These are phyloP conservation scores for Juglanconis oblonga DNA, from an alignment of 2,329 filamentous ascomycete genomes.

Conservation along the genomic window DNA sequence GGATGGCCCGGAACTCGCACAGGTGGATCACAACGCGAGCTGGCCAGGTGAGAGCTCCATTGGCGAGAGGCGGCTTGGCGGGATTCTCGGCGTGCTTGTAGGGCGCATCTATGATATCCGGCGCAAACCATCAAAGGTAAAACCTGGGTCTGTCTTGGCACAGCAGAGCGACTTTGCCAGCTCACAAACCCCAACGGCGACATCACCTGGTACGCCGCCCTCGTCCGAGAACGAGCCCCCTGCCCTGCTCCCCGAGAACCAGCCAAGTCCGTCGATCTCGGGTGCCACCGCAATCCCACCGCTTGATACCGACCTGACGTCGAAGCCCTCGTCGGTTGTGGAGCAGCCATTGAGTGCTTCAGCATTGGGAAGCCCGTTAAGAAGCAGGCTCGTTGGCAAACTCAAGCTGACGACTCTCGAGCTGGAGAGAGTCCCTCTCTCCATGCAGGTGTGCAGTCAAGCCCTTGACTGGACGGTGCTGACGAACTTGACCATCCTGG, in stretches of 20 bases:
- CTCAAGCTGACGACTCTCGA: slow-evolving; percentile 70
- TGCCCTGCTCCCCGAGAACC: not conserved
- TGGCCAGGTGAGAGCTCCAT: slow-evolving; percentile 57
- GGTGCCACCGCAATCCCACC: not conserved
- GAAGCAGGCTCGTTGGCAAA: slow-evolving; percentile 50
- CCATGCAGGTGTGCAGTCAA: slow-evolving; percentile 64
- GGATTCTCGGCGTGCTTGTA: slow-evolving; percentile 66
- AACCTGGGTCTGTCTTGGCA: not conserved
- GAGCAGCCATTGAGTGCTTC: not conserved
- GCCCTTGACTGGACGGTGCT: slow-evolving; percentile 73
- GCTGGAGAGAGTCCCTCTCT: slow-evolving; percentile 72
- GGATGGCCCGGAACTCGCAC: slow-evolving; percentile 60
- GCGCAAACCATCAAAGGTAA: slow-evolving; percentile 22
- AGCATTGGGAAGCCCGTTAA: slow-evolving; percentile 18
- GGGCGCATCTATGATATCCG: slow-evolving; percentile 64
- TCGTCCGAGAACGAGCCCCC: not conserved
- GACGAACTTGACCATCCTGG: slow-evolving; percentile 69
- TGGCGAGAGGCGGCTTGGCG: slow-evolving; percentile 62
- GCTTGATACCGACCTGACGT: not conserved
- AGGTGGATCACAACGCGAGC: slow-evolving; percentile 58
- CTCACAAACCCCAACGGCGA: not conserved
- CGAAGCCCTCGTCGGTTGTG: not conserved
- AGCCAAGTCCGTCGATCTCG: not conserved
- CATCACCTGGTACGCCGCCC: not conserved
- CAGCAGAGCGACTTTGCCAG: not conserved